Conservation (phyloP, 2,329 filamentous ascomycete genomes). For the Beauveria sp. region DNA sequence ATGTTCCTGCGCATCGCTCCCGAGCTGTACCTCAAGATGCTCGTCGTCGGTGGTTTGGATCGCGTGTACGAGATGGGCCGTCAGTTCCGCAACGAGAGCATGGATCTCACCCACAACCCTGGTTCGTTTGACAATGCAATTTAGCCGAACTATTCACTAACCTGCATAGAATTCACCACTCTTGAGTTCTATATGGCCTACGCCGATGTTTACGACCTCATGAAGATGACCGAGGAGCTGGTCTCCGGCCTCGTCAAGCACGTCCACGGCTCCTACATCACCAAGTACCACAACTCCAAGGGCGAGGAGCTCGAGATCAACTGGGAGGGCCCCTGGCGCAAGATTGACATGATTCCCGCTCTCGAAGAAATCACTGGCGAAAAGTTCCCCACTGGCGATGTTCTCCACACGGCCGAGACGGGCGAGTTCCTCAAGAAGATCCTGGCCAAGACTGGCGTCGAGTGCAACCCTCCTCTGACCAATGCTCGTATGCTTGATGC, state of each 20-base stretch:
- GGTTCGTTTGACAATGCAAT: constrained; percentile 15
- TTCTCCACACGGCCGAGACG: constrained; percentile 84
- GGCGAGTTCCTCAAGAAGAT: constrained; percentile 79
- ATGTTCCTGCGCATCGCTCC: constrained; percentile 93
- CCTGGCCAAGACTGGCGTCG: constrained; percentile 82
- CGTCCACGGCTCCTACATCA: constrained; percentile 77
- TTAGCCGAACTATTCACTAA: constrained; percentile 5
- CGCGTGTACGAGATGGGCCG: constrained; percentile 93
- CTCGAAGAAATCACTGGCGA: constrained; percentile 85
- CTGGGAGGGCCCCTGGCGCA: constrained; percentile 91
- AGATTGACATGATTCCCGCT: constrained; percentile 82
- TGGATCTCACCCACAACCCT: constrained; percentile 73
- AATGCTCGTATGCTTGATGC: constrained; percentile 96
- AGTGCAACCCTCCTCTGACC: constrained; percentile 83
- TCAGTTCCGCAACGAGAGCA: constrained; percentile 88
- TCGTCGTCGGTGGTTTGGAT: constrained; percentile 87
- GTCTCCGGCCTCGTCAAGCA: constrained; percentile 85
- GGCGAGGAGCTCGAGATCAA: constrained; percentile 88
- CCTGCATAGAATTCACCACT: constrained; percentile 75
- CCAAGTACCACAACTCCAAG: constrained; percentile 76
- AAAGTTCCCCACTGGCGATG: constrained; percentile 84
- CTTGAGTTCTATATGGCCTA: constrained; percentile 97
- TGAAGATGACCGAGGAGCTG: constrained; percentile 80
- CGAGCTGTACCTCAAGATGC: constrained; percentile 94
- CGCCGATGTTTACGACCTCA: constrained; percentile 79